Base-by-base conservation (phyloP, 78 protist species). In the Guillardia theta region DNA sequence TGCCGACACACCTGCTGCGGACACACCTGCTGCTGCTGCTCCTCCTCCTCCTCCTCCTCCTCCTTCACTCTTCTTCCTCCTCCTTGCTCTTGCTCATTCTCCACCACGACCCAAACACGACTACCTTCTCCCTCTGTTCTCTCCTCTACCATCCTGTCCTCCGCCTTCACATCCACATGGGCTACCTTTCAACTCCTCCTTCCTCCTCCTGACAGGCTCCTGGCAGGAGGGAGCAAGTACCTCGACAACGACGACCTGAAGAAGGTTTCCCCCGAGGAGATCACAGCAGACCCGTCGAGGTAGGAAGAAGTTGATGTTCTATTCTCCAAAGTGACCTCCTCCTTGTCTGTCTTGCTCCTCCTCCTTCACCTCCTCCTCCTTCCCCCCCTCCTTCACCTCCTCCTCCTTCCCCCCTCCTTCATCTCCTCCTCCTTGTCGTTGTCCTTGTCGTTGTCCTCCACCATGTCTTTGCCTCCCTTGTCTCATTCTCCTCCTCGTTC, bases 151-250 rank as follows among this genome's bases (percentile, higher is more conserved):
- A n/a, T n/a, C n/a, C n/a, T n/a, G n/a, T n/a, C n/a, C n/a, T n/a
- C n/a, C n/a, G n/a, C n/a, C n/a, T n/a, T n/a, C n/a, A n/a, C n/a
- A n/a, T n/a, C n/a, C n/a, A n/a, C n/a, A n/a, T n/a, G n/a, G n/a
- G n/a, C n/a, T n/a, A n/a, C n/a, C n/a, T n/a, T n/a, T n/a, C n/a
- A n/a, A n/a, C n/a, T n/a, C n/a, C n/a, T n/a, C n/a, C n/a, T n/a
- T n/a, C n/a, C n/a, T n/a, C n/a, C n/a, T n/a, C n/a, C n/a, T n/a
- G n/a, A n/a, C n/a, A n/a, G n/a, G n/a, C n/a, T n/a, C n/a, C n/a
- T n/a, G n/a, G n/a, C n/a, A n/a, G n/a, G n/a, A n/a, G 94, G 94
- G 37, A 37, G 54, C 46, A 39, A 92, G 90, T 70, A 92, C 64
- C 88, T 92, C 64, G 8, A 27, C 30, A 70, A 70, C 41, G 83